These are phyloP conservation scores for Diaporthe vexans DNA, from an alignment of 2,329 filamentous ascomycete species.

Conservation along the genomic window DNA sequence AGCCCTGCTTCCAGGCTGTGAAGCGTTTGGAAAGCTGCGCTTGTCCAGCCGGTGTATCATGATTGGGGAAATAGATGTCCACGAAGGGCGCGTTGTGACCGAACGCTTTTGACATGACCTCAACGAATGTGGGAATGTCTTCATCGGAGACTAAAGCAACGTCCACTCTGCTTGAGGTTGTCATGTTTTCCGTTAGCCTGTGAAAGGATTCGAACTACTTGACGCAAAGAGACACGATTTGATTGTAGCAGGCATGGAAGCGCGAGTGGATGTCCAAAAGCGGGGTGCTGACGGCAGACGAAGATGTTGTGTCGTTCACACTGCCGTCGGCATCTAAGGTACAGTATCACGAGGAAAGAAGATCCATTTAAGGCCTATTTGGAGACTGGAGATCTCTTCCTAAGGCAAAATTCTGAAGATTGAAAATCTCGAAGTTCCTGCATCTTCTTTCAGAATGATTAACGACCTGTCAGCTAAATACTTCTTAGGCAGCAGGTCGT, in stretches of 20 bases:
- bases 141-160: background rate
- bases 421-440: background rate
- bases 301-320: background rate
- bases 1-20: background rate
- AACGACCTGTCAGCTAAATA: background rate
- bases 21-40: background rate
- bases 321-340: background rate
- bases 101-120: background rate
- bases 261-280: constrained; percentile 3
- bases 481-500: background rate
- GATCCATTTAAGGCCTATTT: background rate
- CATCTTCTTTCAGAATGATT: background rate
- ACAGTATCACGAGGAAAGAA: background rate
- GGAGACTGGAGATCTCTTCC: background rate
- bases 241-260: background rate
- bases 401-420: background rate
- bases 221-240: background rate
- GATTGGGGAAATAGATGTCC: constrained; percentile 9
- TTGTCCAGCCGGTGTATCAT: background rate
- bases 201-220: background rate
- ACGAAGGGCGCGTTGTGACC: constrained; percentile 9
- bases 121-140: background rate
- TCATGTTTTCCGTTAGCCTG: background rate
- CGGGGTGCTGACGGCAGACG: constrained; percentile 9
- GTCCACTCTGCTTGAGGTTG: background rate